Percentiles rank a stretch among this genome's conserved stretches.
Conservation (phyloP, 1,284 basidiomycete genomes). For the Cryptococcus hybrid region DNA sequence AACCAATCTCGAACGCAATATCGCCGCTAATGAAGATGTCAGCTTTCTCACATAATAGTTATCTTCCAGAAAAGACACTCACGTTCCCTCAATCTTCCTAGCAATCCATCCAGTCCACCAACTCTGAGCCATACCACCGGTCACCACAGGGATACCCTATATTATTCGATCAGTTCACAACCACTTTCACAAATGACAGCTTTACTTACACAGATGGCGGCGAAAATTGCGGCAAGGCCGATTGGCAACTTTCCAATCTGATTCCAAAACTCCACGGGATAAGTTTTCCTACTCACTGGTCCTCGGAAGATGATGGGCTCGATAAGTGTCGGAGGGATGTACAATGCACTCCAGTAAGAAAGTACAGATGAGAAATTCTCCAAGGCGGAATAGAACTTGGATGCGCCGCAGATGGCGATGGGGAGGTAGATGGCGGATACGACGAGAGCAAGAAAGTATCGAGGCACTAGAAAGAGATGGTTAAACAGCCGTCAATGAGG, state of each 20-base stretch:
- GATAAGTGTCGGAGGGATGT: constrained; percentile 43
- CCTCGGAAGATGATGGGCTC: constrained; percentile 47
- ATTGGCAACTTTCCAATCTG: constrained; percentile 40
- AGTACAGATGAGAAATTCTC: constrained; percentile 48
- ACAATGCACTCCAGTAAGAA: constrained; percentile 48
- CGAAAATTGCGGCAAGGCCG: constrained; percentile 38
- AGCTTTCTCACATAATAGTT: background rate
- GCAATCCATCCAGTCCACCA: constrained; percentile 52
- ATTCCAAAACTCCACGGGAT: constrained; percentile 43
- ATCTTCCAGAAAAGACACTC: constrained; percentile 15
- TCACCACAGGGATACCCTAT: constrained; percentile 43
- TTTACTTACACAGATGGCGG: constrained; percentile 32
- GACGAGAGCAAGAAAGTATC: constrained; percentile 81
- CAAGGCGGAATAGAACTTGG: constrained; percentile 42
- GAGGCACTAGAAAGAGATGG: constrained; percentile 57
- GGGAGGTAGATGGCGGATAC: constrained; percentile 67
- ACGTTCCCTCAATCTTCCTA: constrained; percentile 39
- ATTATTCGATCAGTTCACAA: background rate
- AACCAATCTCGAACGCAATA: constrained; percentile 36
- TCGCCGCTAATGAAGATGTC: constrained; percentile 27
- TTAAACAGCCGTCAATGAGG: background rate
- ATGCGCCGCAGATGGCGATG: constrained; percentile 41
- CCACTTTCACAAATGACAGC: background rate
- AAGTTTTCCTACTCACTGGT: constrained; percentile 38
- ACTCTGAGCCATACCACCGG: constrained; percentile 44